These are phyloP conservation scores for Penicillium sp. DNA, from an alignment of 2,329 filamentous ascomycete species.

Conservation along the genomic window DNA sequence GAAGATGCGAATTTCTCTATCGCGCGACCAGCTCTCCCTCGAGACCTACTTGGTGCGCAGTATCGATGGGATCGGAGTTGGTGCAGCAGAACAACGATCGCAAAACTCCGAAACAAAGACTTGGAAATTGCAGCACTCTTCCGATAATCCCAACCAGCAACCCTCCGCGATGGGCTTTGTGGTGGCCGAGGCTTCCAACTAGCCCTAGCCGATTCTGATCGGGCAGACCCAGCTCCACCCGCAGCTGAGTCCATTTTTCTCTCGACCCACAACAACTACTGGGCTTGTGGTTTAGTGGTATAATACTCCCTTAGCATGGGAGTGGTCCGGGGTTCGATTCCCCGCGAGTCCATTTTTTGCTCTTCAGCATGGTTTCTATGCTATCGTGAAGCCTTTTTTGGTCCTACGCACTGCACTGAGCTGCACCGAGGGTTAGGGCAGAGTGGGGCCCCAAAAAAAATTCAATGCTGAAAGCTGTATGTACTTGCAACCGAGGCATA, in stretches of 20 bases:
- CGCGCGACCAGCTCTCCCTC: slow-evolving; percentile 31
- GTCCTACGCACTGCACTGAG: neutral
- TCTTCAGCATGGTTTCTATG: slow-evolving; percentile 3
- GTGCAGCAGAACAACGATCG: slow-evolving; percentile 13
- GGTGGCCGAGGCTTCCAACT: slow-evolving; percentile 16
- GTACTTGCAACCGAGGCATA: too few relatives aligned
- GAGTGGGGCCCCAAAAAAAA: too few relatives aligned
- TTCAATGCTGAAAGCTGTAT: too few relatives aligned
- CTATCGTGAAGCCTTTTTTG: slow-evolving; percentile 3
- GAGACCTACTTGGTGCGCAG: slow-evolving; percentile 23
- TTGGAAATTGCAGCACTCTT: slow-evolving; percentile 26
- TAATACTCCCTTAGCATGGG: slow-evolving; percentile 55
- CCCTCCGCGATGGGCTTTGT: slow-evolving; percentile 34
- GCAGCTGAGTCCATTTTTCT: neutral
- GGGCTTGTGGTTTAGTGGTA: slow-evolving; percentile 53
- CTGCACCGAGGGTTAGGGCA: too few relatives aligned
- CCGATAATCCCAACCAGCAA: neutral
- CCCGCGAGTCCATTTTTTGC: slow-evolving; percentile 49
- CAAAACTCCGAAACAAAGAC: slow-evolving; percentile 19
- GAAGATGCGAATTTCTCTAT: slow-evolving; percentile 39
- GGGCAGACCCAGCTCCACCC: slow-evolving; percentile 4
- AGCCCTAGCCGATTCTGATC: slow-evolving; percentile 3
- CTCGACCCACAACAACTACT: slow-evolving; percentile 4
- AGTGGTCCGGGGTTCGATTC: slow-evolving; percentile 55
- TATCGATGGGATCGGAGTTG: slow-evolving; percentile 21